A percentile compares a stretch with the other conserved stretches of the same genome.
These are phyloP conservation scores for Pseudocercospora pini-densiflorae DNA, from an alignment of 2,329 filamentous ascomycete genomes.

Conservation along the genomic window DNA sequence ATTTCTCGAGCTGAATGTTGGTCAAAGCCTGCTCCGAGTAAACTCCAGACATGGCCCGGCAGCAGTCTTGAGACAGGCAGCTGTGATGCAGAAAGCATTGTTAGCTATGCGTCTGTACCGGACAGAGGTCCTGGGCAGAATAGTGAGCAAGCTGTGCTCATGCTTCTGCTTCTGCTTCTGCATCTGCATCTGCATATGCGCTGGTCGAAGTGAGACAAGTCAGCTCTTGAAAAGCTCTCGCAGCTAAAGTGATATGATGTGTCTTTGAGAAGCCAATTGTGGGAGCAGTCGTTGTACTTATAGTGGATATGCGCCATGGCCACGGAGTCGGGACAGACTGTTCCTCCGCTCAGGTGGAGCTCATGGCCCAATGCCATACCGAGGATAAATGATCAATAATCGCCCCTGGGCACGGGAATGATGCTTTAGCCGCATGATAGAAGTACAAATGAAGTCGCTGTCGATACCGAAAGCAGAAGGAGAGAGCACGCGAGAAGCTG, in stretches of 20 bases:
- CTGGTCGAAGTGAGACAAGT: too few species aligned
- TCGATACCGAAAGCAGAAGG: neutral
- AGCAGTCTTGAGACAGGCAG: too few species aligned
- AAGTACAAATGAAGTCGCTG: too few species aligned
- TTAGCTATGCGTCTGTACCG: neutral
- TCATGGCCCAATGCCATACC: too few species aligned
- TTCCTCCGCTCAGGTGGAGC: neutral
- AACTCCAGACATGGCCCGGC: neutral
- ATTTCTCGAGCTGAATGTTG: neutral
- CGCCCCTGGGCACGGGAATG: neutral
- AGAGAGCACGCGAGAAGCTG: neutral
- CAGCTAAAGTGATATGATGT: too few species aligned
- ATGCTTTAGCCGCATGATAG: neutral
- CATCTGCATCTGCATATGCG: too few species aligned
- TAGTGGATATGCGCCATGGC: neutral
- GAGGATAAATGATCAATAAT: too few species aligned
- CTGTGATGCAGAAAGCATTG: neutral
- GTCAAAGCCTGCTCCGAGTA: neutral
- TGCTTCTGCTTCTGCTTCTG: too few species aligned
- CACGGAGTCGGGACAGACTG: neutral
- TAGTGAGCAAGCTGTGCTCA: neutral
- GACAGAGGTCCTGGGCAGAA: neutral
- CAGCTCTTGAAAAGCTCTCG: too few species aligned
- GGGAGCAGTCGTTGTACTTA: too few species aligned
- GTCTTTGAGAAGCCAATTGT: too few species aligned